These are phyloP conservation scores for Fusarium sp. DNA, from an alignment of 2,329 filamentous ascomycete species.

Conservation along the genomic window DNA sequence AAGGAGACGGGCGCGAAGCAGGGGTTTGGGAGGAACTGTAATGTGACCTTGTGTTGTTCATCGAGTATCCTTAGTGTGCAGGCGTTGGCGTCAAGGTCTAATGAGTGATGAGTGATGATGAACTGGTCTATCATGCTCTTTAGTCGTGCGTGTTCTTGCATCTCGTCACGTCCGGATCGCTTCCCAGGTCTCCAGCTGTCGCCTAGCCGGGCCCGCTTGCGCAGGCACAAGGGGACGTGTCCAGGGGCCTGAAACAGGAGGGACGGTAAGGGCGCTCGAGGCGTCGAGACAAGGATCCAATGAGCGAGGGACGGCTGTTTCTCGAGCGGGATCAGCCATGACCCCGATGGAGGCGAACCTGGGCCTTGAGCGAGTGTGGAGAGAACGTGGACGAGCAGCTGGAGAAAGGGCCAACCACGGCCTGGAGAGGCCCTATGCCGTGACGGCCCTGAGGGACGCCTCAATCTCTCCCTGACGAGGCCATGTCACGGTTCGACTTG, in stretches of 20 bases:
- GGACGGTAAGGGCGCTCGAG: conserved; percentile 26
- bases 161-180: conserved; percentile 11
- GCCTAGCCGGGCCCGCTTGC: conserved; percentile 29
- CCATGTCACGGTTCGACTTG: conserved; percentile 25
- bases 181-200: conserved; percentile 1
- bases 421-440: neutral
- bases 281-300: conserved; percentile 23
- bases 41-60: neutral
- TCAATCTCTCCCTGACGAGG: conserved; percentile 34
- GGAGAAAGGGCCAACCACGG: conserved; percentile 23
- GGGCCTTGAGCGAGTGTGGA: conserved; percentile 10
- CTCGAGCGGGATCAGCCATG: conserved; percentile 25
- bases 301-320: conserved; percentile 13
- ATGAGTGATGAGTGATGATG: neutral
- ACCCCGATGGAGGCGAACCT: conserved; percentile 25
- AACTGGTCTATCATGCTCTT: neutral
- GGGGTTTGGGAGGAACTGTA: neutral
- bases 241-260: conserved; percentile 44
- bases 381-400: conserved; percentile 12
- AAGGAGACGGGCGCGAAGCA: neutral
- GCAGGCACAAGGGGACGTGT: conserved; percentile 26
- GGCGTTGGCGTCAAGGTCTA: neutral
- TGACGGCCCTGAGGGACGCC: conserved; percentile 18
- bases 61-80: neutral
- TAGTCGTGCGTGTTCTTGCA: conserved; percentile 4